Evolutionary conservation across 225 moss, liverwort and hornwort species (phyloP).

Genomic region (Bryoerythrophyllum caledonicum): DNA sequence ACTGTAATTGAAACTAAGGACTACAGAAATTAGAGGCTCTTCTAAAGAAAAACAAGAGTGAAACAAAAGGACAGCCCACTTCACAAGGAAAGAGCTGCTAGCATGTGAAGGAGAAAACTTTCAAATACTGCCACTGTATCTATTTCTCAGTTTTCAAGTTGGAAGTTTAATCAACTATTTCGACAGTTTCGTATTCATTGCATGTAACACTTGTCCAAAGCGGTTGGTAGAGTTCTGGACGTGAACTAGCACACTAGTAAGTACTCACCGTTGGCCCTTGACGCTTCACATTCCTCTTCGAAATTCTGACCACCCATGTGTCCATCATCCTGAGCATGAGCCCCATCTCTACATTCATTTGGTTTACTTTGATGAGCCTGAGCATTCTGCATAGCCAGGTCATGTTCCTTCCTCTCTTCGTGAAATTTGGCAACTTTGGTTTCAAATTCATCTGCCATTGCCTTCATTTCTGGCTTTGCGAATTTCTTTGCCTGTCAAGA

Average conservation of each 20-base stretch:
- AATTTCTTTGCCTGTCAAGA: slow-evolving; percentile 79
- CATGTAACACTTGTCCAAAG: neutral
- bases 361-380: slow-evolving; percentile 62
- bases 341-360: slow-evolving; percentile 29
- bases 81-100: neutral
- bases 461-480: slow-evolving; percentile 79
- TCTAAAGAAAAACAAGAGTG: neutral
- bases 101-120: neutral
- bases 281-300: slow-evolving; percentile 9
- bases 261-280: slow-evolving; percentile 19
- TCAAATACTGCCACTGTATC: neutral
- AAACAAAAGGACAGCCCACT: neutral
- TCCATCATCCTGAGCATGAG: slow-evolving; percentile 32
- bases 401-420: slow-evolving; percentile 80
- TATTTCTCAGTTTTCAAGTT: slow-evolving; percentile 6
- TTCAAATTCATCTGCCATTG: slow-evolving; percentile 77
- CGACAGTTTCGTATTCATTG: neutral
- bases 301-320: neutral
- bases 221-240: neutral
- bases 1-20: neutral
- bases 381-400: slow-evolving; percentile 69
- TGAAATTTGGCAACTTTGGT: slow-evolving; percentile 63
- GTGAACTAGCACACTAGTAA: neutral
- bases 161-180: neutral
- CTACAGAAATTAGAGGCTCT: neutral